Evolutionary conservation across 768 basidiomycete genomes (phyloP).

Genomic region (Amanita muscaria): DNA sequence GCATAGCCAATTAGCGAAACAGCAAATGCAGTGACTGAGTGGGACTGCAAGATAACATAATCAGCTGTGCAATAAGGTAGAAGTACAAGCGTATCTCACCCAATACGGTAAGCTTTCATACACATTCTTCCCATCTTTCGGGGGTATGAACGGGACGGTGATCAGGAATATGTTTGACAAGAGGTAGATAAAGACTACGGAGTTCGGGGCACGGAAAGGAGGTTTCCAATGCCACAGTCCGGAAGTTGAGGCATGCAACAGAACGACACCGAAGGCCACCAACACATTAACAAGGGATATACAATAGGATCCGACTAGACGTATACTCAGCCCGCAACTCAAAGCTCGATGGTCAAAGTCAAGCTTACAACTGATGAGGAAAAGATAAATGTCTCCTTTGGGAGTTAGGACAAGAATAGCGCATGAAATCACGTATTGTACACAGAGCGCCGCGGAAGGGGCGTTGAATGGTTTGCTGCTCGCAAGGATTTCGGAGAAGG

Average conservation of each 20-base stretch:
- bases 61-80: no score
- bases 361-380: conserved; percentile 37
- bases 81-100: conserved; percentile 7
- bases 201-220: conserved; percentile 18
- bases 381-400: conserved; percentile 59
- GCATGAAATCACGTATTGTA: conserved; percentile 27
- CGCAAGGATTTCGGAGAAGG: conserved; percentile 51
- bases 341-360: conserved; percentile 4
- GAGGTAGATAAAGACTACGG: conserved; percentile 18
- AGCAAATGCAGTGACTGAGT: conserved; percentile 36
- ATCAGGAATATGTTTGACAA: conserved; percentile 55
- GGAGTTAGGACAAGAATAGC: conserved; percentile 36
- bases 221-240: conserved; percentile 23
- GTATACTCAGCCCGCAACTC: neutral
- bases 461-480: conserved; percentile 54
- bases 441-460: conserved; percentile 46
- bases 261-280: conserved; percentile 12
- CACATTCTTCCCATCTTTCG: conserved; percentile 35
- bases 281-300: conserved; percentile 12
- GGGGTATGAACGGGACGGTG: conserved; percentile 44
- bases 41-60: conserved; percentile 27
- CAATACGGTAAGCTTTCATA: conserved; percentile 53
- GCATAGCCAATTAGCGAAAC: conserved; percentile 39
- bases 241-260: conserved; percentile 25
- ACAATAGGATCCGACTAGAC: conserved; percentile 1